These are phyloP conservation scores for Boletus semigastroideus DNA, from an alignment of 1,284 basidiomycete genomes.

Conservation along the genomic window DNA sequence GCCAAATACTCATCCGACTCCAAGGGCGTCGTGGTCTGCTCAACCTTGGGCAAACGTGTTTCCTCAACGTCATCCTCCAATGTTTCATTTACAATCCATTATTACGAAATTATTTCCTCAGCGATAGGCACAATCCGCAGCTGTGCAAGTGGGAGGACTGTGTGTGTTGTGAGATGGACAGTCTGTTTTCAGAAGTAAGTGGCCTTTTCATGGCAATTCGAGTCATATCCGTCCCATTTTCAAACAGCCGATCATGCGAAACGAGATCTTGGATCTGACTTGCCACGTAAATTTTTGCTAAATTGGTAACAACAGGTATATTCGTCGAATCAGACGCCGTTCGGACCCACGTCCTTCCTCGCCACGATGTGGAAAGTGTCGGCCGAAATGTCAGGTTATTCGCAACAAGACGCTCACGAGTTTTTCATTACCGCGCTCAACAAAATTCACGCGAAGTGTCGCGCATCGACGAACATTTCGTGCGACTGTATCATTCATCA, in stretches of 20 bases:
- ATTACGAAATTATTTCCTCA: conserved; percentile 86
- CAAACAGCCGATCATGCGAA: background rate
- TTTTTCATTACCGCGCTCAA: conserved; percentile 83
- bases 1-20: conserved; percentile 3
- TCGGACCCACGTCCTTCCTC: conserved; percentile 84
- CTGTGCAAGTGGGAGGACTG: conserved; percentile 77
- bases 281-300: background rate
- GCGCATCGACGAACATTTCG: conserved; percentile 66
- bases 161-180: conserved; percentile 95
- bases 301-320: conserved; percentile 56
- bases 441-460: conserved; percentile 79
- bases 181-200: conserved; percentile 79
- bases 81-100: conserved; percentile 92
- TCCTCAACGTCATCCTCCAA: conserved; percentile 91
- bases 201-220: background rate
- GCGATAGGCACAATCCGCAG: conserved; percentile 77
- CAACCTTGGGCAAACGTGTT: conserved; percentile 95
- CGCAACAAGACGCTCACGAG: conserved; percentile 95
- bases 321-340: conserved; percentile 65
- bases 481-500: conserved; percentile 94
- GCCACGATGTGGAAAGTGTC: conserved; percentile 86
- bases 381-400: conserved; percentile 83
- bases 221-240: background rate
- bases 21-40: conserved; percentile 82
- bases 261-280: background rate